Percentiles rank a stretch among this genome's conserved stretches.
Conservation (phyloP, 345 rosid genomes). For the Euclidium syriacum region DNA sequence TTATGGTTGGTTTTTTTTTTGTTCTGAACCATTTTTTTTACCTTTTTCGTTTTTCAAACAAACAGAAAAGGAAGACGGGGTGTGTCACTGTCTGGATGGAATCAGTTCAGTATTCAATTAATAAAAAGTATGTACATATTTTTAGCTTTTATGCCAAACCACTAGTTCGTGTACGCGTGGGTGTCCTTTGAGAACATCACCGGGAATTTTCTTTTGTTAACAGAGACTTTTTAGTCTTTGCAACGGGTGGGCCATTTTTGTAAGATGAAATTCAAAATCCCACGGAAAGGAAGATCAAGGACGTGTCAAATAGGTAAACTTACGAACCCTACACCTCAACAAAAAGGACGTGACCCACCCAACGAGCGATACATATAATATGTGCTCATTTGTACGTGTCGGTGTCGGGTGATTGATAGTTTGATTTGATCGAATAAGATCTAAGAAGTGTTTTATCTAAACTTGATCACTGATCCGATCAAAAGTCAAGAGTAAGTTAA, state of each 20-base stretch:
- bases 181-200: neutral
- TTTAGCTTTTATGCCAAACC: constrained; percentile 1
- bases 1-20: neutral
- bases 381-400: constrained; percentile 14
- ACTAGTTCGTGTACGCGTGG: constrained; percentile 11
- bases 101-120: constrained; percentile 14
- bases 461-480: constrained; percentile 6
- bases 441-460: constrained; percentile 1
- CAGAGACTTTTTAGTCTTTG: constrained; percentile 1
- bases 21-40: neutral
- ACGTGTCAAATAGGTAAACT: constrained; percentile 19
- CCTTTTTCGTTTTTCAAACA: constrained; percentile 7
- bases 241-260: neutral
- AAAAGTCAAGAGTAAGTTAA: neutral
- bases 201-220: constrained; percentile 18
- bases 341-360: constrained; percentile 16
- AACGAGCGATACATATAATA: neutral
- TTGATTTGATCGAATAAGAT: neutral
- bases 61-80: neutral
- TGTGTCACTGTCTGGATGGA: constrained; percentile 17
- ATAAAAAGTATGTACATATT: constrained; percentile 14
- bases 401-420: constrained; percentile 2
- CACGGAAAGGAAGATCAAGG: constrained; percentile 20
- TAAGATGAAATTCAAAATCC: constrained; percentile 8
- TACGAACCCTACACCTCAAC: constrained; percentile 9